Evolutionary conservation across 257 asterid species (phyloP), one percentile per base, ranked within the genome.

Genomic region (Catharanthus roseus): DNA sequence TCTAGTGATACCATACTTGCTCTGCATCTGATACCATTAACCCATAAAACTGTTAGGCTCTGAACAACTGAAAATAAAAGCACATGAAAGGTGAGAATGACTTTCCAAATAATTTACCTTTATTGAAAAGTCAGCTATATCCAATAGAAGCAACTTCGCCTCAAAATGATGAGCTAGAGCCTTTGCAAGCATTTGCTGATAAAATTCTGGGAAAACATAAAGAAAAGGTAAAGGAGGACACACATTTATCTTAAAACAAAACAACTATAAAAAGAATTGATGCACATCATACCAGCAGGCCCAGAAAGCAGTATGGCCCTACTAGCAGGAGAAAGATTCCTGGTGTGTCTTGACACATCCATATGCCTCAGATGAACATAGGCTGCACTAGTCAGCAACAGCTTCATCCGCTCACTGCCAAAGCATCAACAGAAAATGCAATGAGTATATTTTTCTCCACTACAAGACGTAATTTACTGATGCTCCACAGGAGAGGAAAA

Each of bases 281-380:
- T 18, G 13, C 21, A 58, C 18, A 58, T 29, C 85, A 70, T 80
- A 91, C 99, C 99, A 66, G 96, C 89, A 26, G 95, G 96, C 63
- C 99, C 99, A 0, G 96, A 87, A 29, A 93, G 91, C 84, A 93
- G 75, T 77, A 93, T 89, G 64, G 99, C 82, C 79, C 97, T 83
- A 74, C 99, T 93, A 38, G 95, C 97, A 18, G 97, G 96, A 72
- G 99, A 86, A 55, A 93, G 97, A 80, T 88, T 91, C 75, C 96
- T 83, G 65, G 90, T 86, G 82, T 93, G 96, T 82, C 85, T 89
- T 47, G 92, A 85, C 72, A 88, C 87, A 79, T 93, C 96, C 23
- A 89, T 78, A 85, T 86, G 91, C 49, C 84, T 88, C 28, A 93
- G 87, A 85, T 91, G 99, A 81, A 93, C 88, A 78, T 74, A 89